A percentile compares a stretch with the other conserved stretches of the same genome.
Conservation (phyloP, 371 early-diverging fungal genomes). For the Apophysomyces elegans region DNA sequence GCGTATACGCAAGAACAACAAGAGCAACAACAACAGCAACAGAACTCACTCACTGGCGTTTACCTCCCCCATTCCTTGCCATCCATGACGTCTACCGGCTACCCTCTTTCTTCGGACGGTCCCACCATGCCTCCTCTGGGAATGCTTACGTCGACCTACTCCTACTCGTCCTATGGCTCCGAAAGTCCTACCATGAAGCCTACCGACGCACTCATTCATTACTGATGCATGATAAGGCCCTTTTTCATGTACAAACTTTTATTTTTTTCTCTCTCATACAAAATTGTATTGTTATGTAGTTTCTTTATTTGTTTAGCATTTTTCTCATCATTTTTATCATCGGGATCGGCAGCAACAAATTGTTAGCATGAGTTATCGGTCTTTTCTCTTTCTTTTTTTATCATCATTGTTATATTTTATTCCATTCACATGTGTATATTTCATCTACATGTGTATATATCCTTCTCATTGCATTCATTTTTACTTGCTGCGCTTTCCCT, state of each 20-base stretch:
- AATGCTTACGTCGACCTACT: constrained; percentile 2
- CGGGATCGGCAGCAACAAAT: constrained; percentile 11
- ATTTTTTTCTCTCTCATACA: constrained; percentile 6
- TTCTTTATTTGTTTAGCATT: constrained; percentile 17
- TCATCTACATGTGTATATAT: constrained; percentile 21
- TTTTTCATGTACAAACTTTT: constrained; percentile 15
- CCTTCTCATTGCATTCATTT: constrained; percentile 14
- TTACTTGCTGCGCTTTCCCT: constrained; percentile 10
- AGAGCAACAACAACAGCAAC: not conserved
- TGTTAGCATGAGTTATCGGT: constrained; percentile 11
- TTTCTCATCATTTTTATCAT: constrained; percentile 11
- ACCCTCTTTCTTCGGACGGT: constrained; percentile 9
- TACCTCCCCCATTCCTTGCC: constrained; percentile 8
- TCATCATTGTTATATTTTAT: constrained; percentile 8
- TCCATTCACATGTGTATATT: constrained; percentile 18
- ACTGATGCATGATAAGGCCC: constrained; percentile 11
- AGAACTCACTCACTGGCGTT: not conserved
- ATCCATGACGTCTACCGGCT: constrained; percentile 14
- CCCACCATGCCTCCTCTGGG: constrained; percentile 6
- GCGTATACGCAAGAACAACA: not conserved
- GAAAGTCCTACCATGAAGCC: constrained; percentile 24
- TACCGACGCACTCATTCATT: constrained; percentile 28
- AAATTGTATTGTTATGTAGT: constrained; percentile 15
- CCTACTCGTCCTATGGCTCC: constrained; percentile 9
- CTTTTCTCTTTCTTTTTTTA: constrained; percentile 8